Conservation (phyloP, 495 filamentous ascomycete species). For the Neurospora sp. region DNA sequence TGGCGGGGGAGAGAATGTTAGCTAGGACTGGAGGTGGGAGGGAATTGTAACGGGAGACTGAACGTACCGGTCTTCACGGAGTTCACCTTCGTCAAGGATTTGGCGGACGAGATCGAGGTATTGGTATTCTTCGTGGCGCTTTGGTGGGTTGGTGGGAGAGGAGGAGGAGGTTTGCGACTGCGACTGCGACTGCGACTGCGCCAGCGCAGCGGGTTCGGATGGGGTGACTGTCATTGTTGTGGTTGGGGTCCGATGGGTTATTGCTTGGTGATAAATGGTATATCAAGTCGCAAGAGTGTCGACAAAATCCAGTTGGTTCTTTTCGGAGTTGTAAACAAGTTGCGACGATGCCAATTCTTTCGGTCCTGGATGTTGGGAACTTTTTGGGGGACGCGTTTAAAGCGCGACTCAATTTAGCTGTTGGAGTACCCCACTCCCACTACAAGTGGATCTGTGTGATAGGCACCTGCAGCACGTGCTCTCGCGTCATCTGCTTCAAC, state of each 20-base stretch:
- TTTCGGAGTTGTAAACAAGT: background rate
- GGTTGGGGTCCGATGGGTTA: background rate
- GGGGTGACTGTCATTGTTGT: slow-evolving; percentile 8
- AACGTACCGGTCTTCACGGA: slow-evolving; percentile 19
- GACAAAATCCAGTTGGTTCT: background rate
- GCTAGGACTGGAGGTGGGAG: background rate
- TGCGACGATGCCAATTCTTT: background rate
- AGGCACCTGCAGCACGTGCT: background rate
- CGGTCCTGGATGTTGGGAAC: background rate
- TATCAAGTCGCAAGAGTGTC: background rate
- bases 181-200: background rate
- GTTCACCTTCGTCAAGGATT: slow-evolving; percentile 21
- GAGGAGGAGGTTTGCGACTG: background rate
- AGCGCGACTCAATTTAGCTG: slow-evolving; percentile 1
- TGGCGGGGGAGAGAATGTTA: background rate
- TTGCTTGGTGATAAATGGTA: background rate
- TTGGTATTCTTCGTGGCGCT: slow-evolving; percentile 21
- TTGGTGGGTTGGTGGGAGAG: background rate
- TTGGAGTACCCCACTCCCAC: background rate
- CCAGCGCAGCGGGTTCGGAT: background rate
- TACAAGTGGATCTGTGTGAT: background rate
- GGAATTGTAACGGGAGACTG: background rate
- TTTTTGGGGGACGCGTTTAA: background rate
- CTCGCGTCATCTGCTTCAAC: background rate
- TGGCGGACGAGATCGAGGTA: slow-evolving; percentile 24